Percentiles rank a stretch among this genome's conserved stretches.
phyloP scores from a whole-genome alignment of 2,329 filamentous ascomycete genomes.

The Venturia pyrina region DNA sequence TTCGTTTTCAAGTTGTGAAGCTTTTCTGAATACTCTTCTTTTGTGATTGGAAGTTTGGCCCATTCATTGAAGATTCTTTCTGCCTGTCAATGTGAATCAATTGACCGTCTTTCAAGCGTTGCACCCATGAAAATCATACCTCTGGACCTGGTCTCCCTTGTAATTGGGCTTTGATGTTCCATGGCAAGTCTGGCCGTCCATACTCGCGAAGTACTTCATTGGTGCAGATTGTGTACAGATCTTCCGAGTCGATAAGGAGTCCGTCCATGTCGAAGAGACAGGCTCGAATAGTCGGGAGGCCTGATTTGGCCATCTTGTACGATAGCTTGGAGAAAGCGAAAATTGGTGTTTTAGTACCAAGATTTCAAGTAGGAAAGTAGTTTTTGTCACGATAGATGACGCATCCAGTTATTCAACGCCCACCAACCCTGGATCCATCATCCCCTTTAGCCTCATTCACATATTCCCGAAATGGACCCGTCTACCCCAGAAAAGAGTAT shows the following conservation, averaged over 20 bases:
- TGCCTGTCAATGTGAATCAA: constrained; percentile 30
- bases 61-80: constrained; percentile 62
- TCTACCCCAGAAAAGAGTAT: neutral
- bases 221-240: constrained; percentile 73
- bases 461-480: neutral
- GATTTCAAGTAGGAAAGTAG: neutral
- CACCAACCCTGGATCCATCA: neutral
- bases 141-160: constrained; percentile 55
- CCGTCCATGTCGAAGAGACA: constrained; percentile 99
- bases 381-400: neutral
- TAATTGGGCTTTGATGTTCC: constrained; percentile 86
- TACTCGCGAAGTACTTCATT: constrained; percentile 74
- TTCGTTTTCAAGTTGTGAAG: constrained; percentile 55
- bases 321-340: neutral
- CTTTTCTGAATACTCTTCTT: constrained; percentile 54
- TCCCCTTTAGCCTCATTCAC: neutral
- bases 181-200: constrained; percentile 66
- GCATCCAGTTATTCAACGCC: neutral
- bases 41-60: constrained; percentile 72
- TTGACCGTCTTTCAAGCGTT: neutral
- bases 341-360: neutral
- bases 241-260: constrained; percentile 86
- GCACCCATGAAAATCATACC: constrained; percentile 21
- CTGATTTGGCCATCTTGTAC: neutral
- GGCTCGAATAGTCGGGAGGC: constrained; percentile 65